These are phyloP conservation scores for Coniferiporia sulphurascens DNA, from an alignment of 1,284 basidiomycete genomes.

Conservation along the genomic window DNA sequence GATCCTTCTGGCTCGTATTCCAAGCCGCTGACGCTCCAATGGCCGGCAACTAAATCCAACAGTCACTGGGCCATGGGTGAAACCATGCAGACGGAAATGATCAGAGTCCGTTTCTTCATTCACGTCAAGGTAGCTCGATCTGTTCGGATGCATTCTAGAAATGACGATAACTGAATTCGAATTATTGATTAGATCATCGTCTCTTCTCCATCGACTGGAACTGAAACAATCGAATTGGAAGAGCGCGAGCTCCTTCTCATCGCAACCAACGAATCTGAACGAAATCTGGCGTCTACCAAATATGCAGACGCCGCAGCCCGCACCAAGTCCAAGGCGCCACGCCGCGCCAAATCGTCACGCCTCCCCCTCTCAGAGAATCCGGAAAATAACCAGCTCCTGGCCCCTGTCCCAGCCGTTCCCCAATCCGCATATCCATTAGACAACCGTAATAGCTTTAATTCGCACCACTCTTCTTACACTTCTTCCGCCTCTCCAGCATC, in stretches of 20 bases:
- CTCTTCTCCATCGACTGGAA: constrained; percentile 47
- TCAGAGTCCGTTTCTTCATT: constrained; percentile 65
- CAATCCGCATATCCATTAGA: constrained; percentile 7
- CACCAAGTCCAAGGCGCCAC: constrained; percentile 60
- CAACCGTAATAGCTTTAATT: constrained; percentile 4
- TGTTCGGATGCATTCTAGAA: constrained; percentile 4
- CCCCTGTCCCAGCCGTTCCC: constrained; percentile 14
- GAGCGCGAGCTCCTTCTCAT: constrained; percentile 62
- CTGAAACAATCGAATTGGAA: constrained; percentile 60
- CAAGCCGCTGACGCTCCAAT: constrained; percentile 62
- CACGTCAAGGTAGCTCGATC: constrained; percentile 51
- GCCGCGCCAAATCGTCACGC: constrained; percentile 25
- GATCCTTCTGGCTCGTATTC: constrained; percentile 54
- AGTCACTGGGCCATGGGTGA: constrained; percentile 75
- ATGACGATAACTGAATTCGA: constrained; percentile 6
- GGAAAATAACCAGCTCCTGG: constrained; percentile 8
- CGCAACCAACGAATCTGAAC: constrained; percentile 63
- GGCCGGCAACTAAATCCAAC: constrained; percentile 63
- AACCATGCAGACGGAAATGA: constrained; percentile 60
- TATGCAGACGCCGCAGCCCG: constrained; percentile 39
- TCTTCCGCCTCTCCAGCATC: constrained; percentile 2
- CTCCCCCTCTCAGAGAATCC: constrained; percentile 8
- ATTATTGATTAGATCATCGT: constrained; percentile 45
- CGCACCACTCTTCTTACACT: constrained; percentile 2
- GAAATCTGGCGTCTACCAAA: constrained; percentile 58